Conservation (phyloP, 2,329 filamentous ascomycete genomes). For the Curvularia sp. region DNA sequence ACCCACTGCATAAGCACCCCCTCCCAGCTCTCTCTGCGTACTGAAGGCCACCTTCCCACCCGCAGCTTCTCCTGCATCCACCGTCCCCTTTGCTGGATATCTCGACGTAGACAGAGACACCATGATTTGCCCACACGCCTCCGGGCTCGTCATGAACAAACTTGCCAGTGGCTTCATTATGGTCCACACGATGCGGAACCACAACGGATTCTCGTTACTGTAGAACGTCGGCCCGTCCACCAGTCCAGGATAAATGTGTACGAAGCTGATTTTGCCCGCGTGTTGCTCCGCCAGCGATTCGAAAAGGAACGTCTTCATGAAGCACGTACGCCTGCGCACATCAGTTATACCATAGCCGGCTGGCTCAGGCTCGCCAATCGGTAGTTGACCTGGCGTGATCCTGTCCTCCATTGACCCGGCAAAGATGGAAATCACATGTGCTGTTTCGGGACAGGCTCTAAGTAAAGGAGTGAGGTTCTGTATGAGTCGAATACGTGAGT, state of each 20-base stretch:
- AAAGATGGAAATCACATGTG: constrained; percentile 48
- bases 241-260: constrained; percentile 45
- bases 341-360: constrained; percentile 35
- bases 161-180: constrained; percentile 33
- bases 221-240: constrained; percentile 42
- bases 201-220: constrained; percentile 33
- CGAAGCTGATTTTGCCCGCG: constrained; percentile 38
- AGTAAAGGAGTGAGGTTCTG: constrained; percentile 49
- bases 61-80: constrained; percentile 10
- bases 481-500: constrained; percentile 51
- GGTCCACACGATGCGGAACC: constrained; percentile 40
- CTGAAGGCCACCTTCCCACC: constrained; percentile 24
- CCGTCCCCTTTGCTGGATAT: constrained; percentile 31
- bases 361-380: constrained; percentile 34
- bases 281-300: constrained; percentile 35
- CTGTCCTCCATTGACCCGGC: constrained; percentile 39
- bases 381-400: constrained; percentile 33
- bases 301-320: constrained; percentile 44
- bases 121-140: constrained; percentile 44
- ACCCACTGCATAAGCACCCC: constrained; percentile 38
- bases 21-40: constrained; percentile 30
- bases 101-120: constrained; percentile 38
- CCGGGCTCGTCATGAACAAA: constrained; percentile 30
- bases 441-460: constrained; percentile 18
- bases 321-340: constrained; percentile 39